These are phyloP conservation scores for Amphibolis antarctica DNA, from an alignment of 106 monocot genomes.

Conservation along the genomic window DNA sequence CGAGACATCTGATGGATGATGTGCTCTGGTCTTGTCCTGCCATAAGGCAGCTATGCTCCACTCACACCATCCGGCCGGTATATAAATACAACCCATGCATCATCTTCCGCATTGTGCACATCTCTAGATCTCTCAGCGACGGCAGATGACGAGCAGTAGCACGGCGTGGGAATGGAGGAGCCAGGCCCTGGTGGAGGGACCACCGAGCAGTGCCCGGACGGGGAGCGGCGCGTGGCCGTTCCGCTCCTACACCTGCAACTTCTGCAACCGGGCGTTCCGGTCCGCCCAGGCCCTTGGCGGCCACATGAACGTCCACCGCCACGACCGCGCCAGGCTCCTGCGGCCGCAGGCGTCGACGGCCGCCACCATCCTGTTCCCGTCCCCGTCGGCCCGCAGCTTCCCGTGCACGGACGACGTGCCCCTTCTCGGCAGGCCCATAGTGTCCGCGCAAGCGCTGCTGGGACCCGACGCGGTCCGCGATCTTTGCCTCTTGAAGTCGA, in stretches of 20 bases:
- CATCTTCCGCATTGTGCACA: too few relatives aligned
- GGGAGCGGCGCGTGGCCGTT: background rate
- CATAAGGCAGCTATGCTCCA: too few relatives aligned
- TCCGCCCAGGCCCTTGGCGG: conserved; percentile 11
- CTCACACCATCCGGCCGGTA: too few relatives aligned
- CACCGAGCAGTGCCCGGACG: background rate
- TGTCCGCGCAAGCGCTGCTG: background rate
- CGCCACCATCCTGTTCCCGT: background rate
- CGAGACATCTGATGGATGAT: too few relatives aligned
- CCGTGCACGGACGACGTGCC: background rate
- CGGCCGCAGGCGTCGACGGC: background rate
- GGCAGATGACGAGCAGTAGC: background rate
- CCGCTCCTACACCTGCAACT: conserved; percentile 1
- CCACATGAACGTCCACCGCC: conserved; percentile 15
- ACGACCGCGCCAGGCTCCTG: background rate
- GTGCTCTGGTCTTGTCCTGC: too few relatives aligned
- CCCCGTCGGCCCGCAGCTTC: background rate
- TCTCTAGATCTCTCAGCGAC: too few relatives aligned
- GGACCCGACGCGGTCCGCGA: background rate
- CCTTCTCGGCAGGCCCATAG: background rate
- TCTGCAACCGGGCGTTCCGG: conserved; percentile 5
- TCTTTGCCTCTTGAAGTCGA: background rate
- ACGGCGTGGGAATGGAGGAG: background rate
- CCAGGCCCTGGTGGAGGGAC: background rate
- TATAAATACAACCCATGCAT: too few relatives aligned